Conservation (phyloP, 1,139 yeast species). For the Hyphopichia pseudoburtonii region DNA sequence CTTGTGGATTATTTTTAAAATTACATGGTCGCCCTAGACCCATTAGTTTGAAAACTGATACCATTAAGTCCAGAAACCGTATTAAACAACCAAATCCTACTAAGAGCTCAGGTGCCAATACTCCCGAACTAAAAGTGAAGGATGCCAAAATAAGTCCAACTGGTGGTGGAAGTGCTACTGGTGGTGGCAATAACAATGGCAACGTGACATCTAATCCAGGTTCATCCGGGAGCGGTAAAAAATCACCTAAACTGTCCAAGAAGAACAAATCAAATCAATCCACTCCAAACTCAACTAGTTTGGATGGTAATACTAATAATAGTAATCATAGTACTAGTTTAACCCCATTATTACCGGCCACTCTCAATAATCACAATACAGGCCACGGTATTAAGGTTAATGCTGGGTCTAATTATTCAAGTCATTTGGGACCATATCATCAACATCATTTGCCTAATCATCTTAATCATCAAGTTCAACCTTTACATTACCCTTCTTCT, state of each 20-base stretch:
- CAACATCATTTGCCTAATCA: conserved; percentile 23
- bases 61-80: conserved; percentile 86
- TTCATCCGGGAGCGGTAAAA: conserved; percentile 17
- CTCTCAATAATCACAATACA: conserved; percentile 10
- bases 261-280: conserved; percentile 19
- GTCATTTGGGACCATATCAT: conserved; percentile 4
- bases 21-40: conserved; percentile 93
- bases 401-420: conserved; percentile 1
- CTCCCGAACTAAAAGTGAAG: conserved; percentile 47
- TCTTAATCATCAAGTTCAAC: conserved; percentile 47
- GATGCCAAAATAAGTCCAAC: conserved; percentile 18
- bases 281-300: conserved; percentile 8
- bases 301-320: conserved; percentile 8
- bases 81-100: conserved; percentile 48
- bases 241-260: conserved; percentile 31
- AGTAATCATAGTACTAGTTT: conserved; percentile 13
- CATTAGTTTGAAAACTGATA: conserved; percentile 84
- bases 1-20: conserved; percentile 89
- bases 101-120: conserved; percentile 34
- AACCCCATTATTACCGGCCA: conserved; percentile 34
- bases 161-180: not conserved
- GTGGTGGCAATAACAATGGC: not conserved
- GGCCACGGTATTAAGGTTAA: not conserved
- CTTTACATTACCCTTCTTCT: conserved; percentile 65
- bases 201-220: not conserved